phyloP scores from a whole-genome alignment of 257 asterid genomes.

The Lithospermum erythrorhizon region DNA sequence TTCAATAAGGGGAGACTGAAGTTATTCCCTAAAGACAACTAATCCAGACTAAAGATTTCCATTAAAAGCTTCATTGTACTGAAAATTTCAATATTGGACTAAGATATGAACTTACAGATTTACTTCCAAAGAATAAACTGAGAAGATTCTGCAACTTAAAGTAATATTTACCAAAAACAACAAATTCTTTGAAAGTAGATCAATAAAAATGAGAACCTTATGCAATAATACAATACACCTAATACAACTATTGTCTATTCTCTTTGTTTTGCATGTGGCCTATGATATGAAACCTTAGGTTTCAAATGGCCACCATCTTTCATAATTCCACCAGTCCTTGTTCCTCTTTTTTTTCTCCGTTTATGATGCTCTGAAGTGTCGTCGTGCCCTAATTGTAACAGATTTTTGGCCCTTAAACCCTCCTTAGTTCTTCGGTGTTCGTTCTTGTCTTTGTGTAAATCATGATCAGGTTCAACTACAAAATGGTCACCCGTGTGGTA shows the following conservation, averaged over 20 bases:
- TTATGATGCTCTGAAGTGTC: constrained; percentile 27
- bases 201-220: too few species aligned
- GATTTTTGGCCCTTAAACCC: constrained; percentile 4
- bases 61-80: too few species aligned
- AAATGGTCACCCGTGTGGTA: constrained; percentile 24
- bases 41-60: too few species aligned
- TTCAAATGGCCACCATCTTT: constrained; percentile 18
- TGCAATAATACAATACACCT: too few species aligned
- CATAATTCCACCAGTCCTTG: constrained; percentile 10
- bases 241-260: not conserved
- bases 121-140: too few species aligned
- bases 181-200: too few species aligned
- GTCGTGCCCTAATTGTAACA: constrained; percentile 21
- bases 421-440: constrained; percentile 37
- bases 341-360: constrained; percentile 27
- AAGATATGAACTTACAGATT: too few species aligned
- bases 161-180: too few species aligned
- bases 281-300: not conserved
- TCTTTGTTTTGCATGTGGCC: constrained; percentile 14
- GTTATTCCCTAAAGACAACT: too few species aligned
- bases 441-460: constrained; percentile 60
- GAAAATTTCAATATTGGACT: too few species aligned
- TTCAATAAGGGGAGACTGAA: too few species aligned
- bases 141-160: too few species aligned
- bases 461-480: constrained; percentile 48